Percentiles rank a stretch among this genome's conserved stretches.
Evolutionary conservation across 768 basidiomycete genomes (phyloP).

Genomic region (Agrocybe pediades): DNA sequence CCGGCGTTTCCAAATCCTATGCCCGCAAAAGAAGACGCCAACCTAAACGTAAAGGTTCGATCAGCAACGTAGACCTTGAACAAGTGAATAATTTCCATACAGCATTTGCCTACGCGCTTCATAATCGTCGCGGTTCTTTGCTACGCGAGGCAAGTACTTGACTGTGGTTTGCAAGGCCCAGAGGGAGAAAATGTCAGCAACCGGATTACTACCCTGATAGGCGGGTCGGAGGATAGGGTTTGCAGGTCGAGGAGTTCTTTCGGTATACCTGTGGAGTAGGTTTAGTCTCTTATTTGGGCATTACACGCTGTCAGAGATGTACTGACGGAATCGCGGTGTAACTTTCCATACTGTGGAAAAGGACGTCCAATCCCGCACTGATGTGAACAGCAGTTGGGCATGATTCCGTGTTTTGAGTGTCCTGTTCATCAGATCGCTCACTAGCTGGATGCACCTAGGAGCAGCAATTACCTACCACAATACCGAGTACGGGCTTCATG

Average conservation of each 20-base stretch:
- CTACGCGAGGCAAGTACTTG: slow-evolving; percentile 84
- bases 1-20: slow-evolving; percentile 96
- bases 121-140: slow-evolving; percentile 73
- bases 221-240: slow-evolving; percentile 92
- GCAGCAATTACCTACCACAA: slow-evolving; percentile 41
- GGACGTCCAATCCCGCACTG: slow-evolving; percentile 90
- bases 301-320: neutral
- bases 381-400: slow-evolving; percentile 95
- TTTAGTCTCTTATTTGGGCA: neutral
- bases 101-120: slow-evolving; percentile 93
- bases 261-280: slow-evolving; percentile 64
- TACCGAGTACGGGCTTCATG: slow-evolving; percentile 85
- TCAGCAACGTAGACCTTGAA: neutral
- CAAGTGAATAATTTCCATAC: slow-evolving; percentile 41
- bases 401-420: slow-evolving; percentile 87
- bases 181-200: slow-evolving; percentile 93
- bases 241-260: slow-evolving; percentile 84
- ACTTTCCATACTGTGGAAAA: slow-evolving; percentile 95
- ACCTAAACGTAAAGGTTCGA: slow-evolving; percentile 37
- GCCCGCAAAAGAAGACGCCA: slow-evolving; percentile 93
- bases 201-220: slow-evolving; percentile 92
- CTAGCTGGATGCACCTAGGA: neutral
- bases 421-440: slow-evolving; percentile 33
- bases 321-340: slow-evolving; percentile 91
- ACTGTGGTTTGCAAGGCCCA: slow-evolving; percentile 94